Percentiles rank a stretch among this genome's conserved stretches.
These are phyloP conservation scores for Scheffersomyces amazonensis DNA, from an alignment of 805 yeast genomes.

Conservation along the genomic window DNA sequence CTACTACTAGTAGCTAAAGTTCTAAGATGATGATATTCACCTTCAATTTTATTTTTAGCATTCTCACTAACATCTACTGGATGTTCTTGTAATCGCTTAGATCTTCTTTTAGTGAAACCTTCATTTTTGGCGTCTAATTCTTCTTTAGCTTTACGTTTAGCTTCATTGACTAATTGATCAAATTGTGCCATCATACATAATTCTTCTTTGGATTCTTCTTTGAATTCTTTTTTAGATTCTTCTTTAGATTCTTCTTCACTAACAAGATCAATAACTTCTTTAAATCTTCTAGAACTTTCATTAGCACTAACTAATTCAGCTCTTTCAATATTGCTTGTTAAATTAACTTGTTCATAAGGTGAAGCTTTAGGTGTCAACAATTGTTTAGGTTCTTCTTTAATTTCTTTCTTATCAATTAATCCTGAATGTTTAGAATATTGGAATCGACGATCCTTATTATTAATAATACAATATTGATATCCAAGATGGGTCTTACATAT, in stretches of 20 bases:
- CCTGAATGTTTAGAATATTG: neutral
- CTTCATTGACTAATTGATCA: slow-evolving; percentile 13
- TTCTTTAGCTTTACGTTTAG: slow-evolving; percentile 13
- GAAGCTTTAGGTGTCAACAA: slow-evolving; percentile 38
- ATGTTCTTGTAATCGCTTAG: slow-evolving; percentile 1
- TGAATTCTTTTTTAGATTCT: neutral
- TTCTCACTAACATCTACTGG: neutral
- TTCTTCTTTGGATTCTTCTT: slow-evolving; percentile 1
- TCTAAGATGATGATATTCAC: too few relatives aligned
- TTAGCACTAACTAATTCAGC: neutral
- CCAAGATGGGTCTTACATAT: slow-evolving; percentile 48
- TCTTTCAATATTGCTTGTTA: neutral
- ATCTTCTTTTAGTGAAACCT: neutral
- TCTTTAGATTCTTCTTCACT: slow-evolving; percentile 4
- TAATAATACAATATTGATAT: slow-evolving; percentile 45
- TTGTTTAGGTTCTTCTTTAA: slow-evolving; percentile 13
- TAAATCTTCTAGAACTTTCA: neutral
- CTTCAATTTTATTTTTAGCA: neutral
- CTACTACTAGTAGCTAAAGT: neutral
- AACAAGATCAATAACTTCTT: neutral
- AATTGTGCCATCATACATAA: slow-evolving; percentile 14
- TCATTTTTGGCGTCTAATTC: slow-evolving; percentile 2
- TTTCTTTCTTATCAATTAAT: neutral
- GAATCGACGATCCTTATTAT: slow-evolving; percentile 12
- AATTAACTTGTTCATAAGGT: slow-evolving; percentile 19